phyloP scores from a whole-genome alignment of 2,329 filamentous ascomycete genomes.

The Berkeleyomyces basicola region DNA sequence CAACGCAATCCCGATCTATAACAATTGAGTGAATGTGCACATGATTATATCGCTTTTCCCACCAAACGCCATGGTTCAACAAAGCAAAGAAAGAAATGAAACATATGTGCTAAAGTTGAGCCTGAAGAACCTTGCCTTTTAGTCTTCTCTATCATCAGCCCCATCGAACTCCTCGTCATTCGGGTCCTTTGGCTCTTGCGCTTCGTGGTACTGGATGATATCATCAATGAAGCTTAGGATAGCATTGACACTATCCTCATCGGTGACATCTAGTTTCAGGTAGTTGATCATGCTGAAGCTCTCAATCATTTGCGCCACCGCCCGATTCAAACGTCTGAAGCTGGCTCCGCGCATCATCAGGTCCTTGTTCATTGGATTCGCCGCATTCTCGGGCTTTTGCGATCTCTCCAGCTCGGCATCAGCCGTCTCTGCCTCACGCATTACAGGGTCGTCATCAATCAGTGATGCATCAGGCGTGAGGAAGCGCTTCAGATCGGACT shows the following conservation, averaged over 20 bases:
- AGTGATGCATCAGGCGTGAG: slow-evolving; percentile 70
- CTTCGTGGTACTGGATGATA: slow-evolving; percentile 82
- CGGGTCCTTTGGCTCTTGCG: slow-evolving; percentile 78
- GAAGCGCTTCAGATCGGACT: slow-evolving; percentile 79
- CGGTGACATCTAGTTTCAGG: slow-evolving; percentile 70
- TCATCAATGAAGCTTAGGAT: slow-evolving; percentile 89
- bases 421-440: slow-evolving; percentile 19
- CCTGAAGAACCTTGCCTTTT: not conserved
- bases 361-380: slow-evolving; percentile 47
- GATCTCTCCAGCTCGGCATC: slow-evolving; percentile 51
- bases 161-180: slow-evolving; percentile 36
- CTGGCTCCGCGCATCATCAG: slow-evolving; percentile 65
- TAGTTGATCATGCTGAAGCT: slow-evolving; percentile 98
- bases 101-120: not conserved
- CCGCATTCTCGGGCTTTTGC: slow-evolving; percentile 21
- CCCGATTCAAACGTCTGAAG: slow-evolving; percentile 69
- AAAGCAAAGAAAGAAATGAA: not conserved
- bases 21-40: not conserved
- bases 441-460: slow-evolving; percentile 61
- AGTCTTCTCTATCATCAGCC: slow-evolving; percentile 24
- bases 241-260: slow-evolving; percentile 76
- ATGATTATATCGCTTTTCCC: not conserved
- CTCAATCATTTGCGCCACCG: slow-evolving; percentile 82
- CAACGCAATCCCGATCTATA: not conserved
- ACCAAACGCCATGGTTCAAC: not conserved